A percentile compares a stretch with the other conserved stretches of the same genome.
phyloP scores from a whole-genome alignment of 192 early-diverging fungal species.

The Rhizophagus prolifer region DNA sequence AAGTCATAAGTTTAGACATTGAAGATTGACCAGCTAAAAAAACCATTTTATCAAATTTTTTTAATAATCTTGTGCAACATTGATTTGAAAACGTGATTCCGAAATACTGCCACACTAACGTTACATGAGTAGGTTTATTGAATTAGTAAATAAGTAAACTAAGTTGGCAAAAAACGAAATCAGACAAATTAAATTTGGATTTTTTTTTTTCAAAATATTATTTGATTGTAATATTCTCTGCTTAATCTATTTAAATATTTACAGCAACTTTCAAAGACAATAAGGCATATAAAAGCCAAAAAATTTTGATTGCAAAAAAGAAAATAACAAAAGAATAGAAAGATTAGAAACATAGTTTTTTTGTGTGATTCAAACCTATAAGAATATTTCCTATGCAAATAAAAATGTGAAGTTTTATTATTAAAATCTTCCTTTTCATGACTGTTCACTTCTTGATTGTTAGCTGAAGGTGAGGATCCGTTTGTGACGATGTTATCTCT shows the following conservation, averaged over 20 bases:
- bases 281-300: not conserved
- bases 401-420: not conserved
- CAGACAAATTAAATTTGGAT: not conserved
- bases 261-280: conserved; percentile 5
- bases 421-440: not conserved
- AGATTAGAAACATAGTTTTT: not conserved
- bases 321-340: not conserved
- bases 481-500: not conserved
- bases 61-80: not conserved
- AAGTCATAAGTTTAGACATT: not conserved
- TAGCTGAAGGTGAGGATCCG: not conserved
- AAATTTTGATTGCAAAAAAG: not conserved
- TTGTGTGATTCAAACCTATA: not conserved
- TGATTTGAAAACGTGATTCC: no score
- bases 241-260: conserved; percentile 16
- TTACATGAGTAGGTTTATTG: no score
- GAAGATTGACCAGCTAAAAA: not conserved
- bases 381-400: not conserved
- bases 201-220: not conserved
- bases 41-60: not conserved
- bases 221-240: not conserved
- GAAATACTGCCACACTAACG: no score
- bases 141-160: no score
- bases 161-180: not conserved
- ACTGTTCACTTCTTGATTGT: conserved; percentile 5